These are phyloP conservation scores for Fusarium foetens DNA, from an alignment of 2,329 filamentous ascomycete genomes.

Conservation along the genomic window DNA sequence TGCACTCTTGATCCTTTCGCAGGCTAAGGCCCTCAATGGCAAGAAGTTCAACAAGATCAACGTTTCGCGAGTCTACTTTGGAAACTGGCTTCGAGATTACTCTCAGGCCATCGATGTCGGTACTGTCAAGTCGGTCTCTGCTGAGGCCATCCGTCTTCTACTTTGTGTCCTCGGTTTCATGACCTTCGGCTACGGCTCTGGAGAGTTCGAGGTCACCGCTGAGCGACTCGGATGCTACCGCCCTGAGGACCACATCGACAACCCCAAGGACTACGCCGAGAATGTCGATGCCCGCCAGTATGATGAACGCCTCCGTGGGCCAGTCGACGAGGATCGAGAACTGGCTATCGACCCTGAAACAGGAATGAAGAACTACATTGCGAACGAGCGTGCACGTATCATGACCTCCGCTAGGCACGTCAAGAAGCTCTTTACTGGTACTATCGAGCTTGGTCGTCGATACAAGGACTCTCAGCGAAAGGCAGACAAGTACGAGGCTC, in stretches of 20 bases:
- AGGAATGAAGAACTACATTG: constrained; percentile 94
- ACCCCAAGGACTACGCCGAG: constrained; percentile 89
- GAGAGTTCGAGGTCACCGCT: constrained; percentile 84
- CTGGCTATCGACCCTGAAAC: constrained; percentile 79
- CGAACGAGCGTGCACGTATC: constrained; percentile 80
- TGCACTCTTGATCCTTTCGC: constrained; percentile 77
- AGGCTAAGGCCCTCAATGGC: constrained; percentile 62
- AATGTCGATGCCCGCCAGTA: constrained; percentile 87
- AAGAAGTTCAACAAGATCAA: constrained; percentile 91
- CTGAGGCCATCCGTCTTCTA: constrained; percentile 89
- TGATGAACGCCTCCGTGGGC: constrained; percentile 81
- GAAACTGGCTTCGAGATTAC: constrained; percentile 94
- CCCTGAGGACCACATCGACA: constrained; percentile 79
- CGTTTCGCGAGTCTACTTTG: constrained; percentile 92
- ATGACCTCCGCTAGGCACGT: constrained; percentile 85
- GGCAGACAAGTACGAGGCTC: constrained; percentile 85
- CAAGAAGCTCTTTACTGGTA: constrained; percentile 75
- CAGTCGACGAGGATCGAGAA: constrained; percentile 81
- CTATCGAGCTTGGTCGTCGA: constrained; percentile 81
- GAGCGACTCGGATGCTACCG: constrained; percentile 86
- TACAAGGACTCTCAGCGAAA: constrained; percentile 69
- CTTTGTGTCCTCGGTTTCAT: constrained; percentile 92
- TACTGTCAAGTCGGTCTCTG: constrained; percentile 88
- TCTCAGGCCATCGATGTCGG: constrained; percentile 94
- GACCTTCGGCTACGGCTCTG: constrained; percentile 85